phyloP scores from a whole-genome alignment of 2,329 filamentous ascomycete genomes.

The Claviceps fusiformis region DNA sequence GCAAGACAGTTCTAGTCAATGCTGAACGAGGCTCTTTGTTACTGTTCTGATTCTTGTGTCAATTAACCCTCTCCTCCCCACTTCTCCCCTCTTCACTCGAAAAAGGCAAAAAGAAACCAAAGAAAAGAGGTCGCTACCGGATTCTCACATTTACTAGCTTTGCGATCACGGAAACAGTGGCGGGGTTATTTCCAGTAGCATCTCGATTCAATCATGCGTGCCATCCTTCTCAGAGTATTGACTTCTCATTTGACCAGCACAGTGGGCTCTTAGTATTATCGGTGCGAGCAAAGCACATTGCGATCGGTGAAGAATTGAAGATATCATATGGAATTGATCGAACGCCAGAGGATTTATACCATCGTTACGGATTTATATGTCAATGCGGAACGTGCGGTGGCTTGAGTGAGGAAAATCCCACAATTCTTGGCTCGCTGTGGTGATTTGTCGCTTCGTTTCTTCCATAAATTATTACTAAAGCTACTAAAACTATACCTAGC shows the following conservation, averaged over 20 bases:
- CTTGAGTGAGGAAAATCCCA: conserved; percentile 6
- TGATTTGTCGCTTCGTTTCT: neutral
- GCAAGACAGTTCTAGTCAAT: neutral
- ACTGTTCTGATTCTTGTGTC: neutral
- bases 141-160: conserved; percentile 2
- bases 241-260: conserved; percentile 26
- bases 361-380: conserved; percentile 39
- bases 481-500: no score
- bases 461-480: no score
- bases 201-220: conserved; percentile 49
- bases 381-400: conserved; percentile 32
- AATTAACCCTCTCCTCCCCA: no score
- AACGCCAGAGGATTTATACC: conserved; percentile 23
- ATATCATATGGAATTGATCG: conserved; percentile 32
- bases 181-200: conserved; percentile 34
- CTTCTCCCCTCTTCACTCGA: neutral
- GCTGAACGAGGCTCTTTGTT: neutral
- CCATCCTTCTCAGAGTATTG: conserved; percentile 25
- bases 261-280: conserved; percentile 26
- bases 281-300: conserved; percentile 20
- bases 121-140: neutral
- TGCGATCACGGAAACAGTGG: conserved; percentile 17
- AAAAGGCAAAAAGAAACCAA: neutral
- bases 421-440: neutral
- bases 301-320: conserved; percentile 33